Base-by-base conservation (phyloP, 768 basidiomycete species). In the Macrocybe gigantea region DNA sequence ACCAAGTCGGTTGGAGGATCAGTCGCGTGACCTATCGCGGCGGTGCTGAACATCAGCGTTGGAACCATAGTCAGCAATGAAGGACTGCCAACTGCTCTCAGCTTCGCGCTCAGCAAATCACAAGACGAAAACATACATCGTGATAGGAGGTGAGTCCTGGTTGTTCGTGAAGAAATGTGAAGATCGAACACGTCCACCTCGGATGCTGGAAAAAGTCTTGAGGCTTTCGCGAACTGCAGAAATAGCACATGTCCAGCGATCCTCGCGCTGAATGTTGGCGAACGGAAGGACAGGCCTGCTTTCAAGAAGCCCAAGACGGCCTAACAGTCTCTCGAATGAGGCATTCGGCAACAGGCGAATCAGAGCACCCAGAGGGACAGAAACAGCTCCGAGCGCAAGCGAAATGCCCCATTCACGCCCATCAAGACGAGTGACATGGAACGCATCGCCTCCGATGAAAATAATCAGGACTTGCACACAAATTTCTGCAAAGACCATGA, bases 381-480 rank as follows among this genome's bases (percentile, higher is more conserved):
- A 85, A 41, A 93, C 79, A 38, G 85, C 52, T 33, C 95, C 96
- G 33, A 97, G 77, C 43, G 91, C 85, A 36, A 99, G 70, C 0
- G 90, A 88, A 54, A 98, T 90, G 45, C 82, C 93, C 96, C 96
- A 99, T 64, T 95, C 92, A 36, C 80, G 80, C 6, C 87, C 92
- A 35, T 71, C 70, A 44, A 98, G 82, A 6, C 62, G 74, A 1
- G 80, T 84, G 7, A 97, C 95, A 58, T 88, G 83, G 74, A 99
- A 98, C 0, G 93, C 94, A 2, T 88, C 77, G 33, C 89, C 87
- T 35, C 93, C 95, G 38, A 98, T 75, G 59, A 93, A 91, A 44
- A 97, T 88, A 48, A 98, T 94, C 51, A 93, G 51, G 40, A 93
- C 63, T 63, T 99, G 96, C 12, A 86, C 78, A 11, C 71, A 88